These are phyloP conservation scores for Silybum marianum DNA, from an alignment of 129 eudicot species.

Conservation along the genomic window DNA sequence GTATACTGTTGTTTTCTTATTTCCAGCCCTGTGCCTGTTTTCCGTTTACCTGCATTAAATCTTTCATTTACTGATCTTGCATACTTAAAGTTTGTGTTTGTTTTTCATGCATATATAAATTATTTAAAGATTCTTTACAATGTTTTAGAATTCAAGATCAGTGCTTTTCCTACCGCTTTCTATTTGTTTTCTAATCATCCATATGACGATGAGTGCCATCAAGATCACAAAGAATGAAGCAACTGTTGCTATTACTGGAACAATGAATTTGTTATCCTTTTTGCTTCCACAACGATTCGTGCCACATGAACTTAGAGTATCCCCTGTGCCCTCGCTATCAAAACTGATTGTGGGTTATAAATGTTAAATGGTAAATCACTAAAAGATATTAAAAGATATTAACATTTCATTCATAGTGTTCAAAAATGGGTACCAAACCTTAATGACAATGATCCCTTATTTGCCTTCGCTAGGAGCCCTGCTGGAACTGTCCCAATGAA, in stretches of 20 bases:
- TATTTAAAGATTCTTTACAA: not conserved
- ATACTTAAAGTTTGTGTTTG: not conserved
- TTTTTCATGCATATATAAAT: not conserved
- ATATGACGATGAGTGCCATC: conserved; percentile 12
- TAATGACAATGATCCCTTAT: conserved; percentile 33
- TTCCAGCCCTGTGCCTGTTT: conserved; percentile 14
- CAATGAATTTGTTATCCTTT: conserved; percentile 30
- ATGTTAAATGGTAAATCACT: not conserved
- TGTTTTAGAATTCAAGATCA: conserved; percentile 21
- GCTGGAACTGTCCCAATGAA: conserved; percentile 48
- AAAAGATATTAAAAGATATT: not conserved
- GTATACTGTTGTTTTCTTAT: conserved; percentile 32
- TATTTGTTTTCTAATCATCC: conserved; percentile 25
- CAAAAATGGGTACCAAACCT: conserved; percentile 33
- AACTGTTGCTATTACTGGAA: conserved; percentile 26
- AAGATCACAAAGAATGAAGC: conserved; percentile 32
- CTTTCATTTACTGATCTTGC: not conserved
- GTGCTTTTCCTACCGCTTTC: conserved; percentile 12
- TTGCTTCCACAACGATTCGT: conserved; percentile 32
- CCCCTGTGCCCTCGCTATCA: conserved; percentile 19
- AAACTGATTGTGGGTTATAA: conserved; percentile 8
- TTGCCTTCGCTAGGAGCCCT: conserved; percentile 40
- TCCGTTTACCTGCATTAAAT: conserved; percentile 14
- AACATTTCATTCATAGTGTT: not conserved
- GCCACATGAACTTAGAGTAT: conserved; percentile 29